These are phyloP conservation scores for Annulohypoxylon stygium DNA, from an alignment of 495 filamentous ascomycete genomes.

Conservation along the genomic window DNA sequence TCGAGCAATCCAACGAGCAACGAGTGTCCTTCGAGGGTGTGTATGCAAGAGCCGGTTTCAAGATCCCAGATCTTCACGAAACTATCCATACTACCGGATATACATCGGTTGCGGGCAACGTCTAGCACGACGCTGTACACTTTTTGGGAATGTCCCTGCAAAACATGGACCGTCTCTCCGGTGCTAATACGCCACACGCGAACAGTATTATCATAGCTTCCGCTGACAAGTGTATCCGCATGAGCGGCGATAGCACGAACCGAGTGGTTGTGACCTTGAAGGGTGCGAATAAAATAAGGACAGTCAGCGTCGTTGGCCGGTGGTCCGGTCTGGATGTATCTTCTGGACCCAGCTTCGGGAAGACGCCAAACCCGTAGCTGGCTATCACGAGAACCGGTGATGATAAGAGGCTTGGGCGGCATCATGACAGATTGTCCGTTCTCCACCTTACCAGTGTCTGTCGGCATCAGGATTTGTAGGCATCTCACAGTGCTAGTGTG, in stretches of 20 bases:
- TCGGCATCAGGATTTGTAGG: conserved; percentile 92
- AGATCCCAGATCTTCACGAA: conserved; percentile 98
- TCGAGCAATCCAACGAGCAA: conserved; percentile 94
- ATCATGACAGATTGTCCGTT: conserved; percentile 86
- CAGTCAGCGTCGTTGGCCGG: conserved; percentile 85
- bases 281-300: conserved; percentile 90
- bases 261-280: conserved; percentile 90
- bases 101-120: conserved; percentile 91
- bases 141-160: conserved; percentile 90
- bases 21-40: conserved; percentile 94
- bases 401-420: conserved; percentile 93
- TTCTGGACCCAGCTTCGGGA: conserved; percentile 79
- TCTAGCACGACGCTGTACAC: conserved; percentile 98
- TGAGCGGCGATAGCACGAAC: conserved; percentile 98
- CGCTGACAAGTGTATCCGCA: conserved; percentile 96
- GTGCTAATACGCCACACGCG: conserved; percentile 98
- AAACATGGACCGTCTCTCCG: conserved; percentile 87
- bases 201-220: conserved; percentile 96
- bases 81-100: conserved; percentile 98
- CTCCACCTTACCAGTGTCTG: conserved; percentile 75
- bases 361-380: conserved; percentile 96
- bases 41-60: conserved; percentile 84
- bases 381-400: conserved; percentile 96
- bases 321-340: conserved; percentile 80
- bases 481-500: conserved; percentile 98